Conservation (phyloP, 192 early-diverging fungal species). For the Gonapodya sp. region DNA sequence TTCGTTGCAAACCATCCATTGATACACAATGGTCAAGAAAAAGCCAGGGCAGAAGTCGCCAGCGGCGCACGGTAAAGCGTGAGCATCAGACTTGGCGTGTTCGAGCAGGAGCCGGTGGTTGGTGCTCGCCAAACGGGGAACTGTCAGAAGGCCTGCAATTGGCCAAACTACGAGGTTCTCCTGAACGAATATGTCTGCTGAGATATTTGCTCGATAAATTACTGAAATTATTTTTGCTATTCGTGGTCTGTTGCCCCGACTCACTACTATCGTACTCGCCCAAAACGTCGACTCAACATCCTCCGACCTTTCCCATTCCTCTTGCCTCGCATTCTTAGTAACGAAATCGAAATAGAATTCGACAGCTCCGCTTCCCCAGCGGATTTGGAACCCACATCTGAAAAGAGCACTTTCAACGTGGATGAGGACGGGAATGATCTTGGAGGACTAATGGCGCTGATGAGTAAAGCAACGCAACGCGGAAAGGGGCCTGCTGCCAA, state of each 20-base stretch:
- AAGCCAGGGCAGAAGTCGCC: not conserved
- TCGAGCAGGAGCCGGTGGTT: too few relatives aligned
- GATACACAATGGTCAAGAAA: not conserved
- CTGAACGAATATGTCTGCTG: too few relatives aligned
- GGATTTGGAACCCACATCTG: constrained; percentile 1
- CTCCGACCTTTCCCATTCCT: not conserved
- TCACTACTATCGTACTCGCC: not conserved
- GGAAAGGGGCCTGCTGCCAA: not conserved
- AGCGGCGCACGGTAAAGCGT: not conserved
- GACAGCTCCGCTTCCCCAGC: not conserved
- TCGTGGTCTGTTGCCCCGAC: too few relatives aligned
- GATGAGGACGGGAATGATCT: constrained; percentile 58
- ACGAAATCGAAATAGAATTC: not conserved
- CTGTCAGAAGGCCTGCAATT: too few relatives aligned
- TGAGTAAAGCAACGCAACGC: constrained; percentile 24
- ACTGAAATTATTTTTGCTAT: too few relatives aligned
- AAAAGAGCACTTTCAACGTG: constrained; percentile 16
- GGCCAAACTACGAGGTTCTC: too few relatives aligned
- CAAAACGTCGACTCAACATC: not conserved
- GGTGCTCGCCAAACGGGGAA: too few relatives aligned
- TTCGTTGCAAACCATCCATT: not conserved
- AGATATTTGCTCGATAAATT: too few relatives aligned
- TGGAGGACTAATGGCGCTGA: constrained; percentile 55
- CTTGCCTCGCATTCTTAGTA: not conserved
- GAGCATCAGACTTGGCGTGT: too few relatives aligned